Evolutionary conservation across 179 eudicot species (phyloP), one percentile per base, ranked within the genome.

Genomic region (Corrigiola litoralis): DNA sequence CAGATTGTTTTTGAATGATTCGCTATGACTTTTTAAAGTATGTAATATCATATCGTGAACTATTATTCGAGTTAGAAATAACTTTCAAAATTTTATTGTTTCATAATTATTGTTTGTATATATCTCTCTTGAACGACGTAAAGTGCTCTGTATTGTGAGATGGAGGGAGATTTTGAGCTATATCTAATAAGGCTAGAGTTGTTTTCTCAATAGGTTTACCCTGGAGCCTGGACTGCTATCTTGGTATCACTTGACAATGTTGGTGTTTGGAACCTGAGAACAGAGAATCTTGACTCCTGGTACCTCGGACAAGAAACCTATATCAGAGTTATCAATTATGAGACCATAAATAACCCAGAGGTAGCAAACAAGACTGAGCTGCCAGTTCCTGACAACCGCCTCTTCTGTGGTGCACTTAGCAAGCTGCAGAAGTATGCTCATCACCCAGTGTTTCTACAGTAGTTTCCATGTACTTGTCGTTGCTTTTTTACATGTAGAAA

Each of bases 221-320:
- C 97, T 2, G 97, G 90, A 33, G 97, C 97, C 45, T 91, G 97
- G 97, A 91, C 97, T 3, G 92, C 97, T 12, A 68, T 91, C 32
- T 65, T 91, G 52, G 82, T 84, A 31, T 88, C 96, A 29, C 86
- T 88, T 3, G 96, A 91, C 76, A 91, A 91, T 29, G 96, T 91
- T 1, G 97, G 97, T 46, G 61, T 84, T 23, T 91, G 97, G 97
- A 91, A 91, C 71, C 49, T 91, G 60, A 88, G 97, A 77, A 81
- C 97, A 0, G 85, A 82, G 50, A 91, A 91, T 66, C 87, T 91
- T 0, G 95, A 88, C 70, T 70, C 97, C 4, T 90, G 97, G 97
- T 90, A 85, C 52, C 97, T 88, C 7, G 97, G 97, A 37, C 88
- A 91, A 77, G 97, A 91, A 71, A 88, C 95, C 6, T 91, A 91